Percentiles rank a stretch among this genome's conserved stretches.
Evolutionary conservation across 1,284 basidiomycete genomes (phyloP).

Genomic region (Pseudozyma tsukubaensis): DNA sequence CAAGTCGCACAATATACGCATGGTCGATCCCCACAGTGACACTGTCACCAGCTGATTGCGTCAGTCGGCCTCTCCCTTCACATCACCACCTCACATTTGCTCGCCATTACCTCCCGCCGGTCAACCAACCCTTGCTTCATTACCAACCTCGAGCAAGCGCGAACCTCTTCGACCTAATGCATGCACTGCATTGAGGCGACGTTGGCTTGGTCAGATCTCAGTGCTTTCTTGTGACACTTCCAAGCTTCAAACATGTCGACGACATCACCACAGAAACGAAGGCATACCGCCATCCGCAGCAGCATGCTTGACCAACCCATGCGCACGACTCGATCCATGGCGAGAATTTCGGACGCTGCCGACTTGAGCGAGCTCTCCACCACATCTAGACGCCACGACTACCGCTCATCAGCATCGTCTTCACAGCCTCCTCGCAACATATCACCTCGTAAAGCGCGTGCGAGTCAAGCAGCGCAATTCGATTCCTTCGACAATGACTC

Average conservation of each 20-base stretch:
- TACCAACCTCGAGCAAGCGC: too few relatives aligned
- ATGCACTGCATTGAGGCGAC: neutral
- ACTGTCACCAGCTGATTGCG: neutral
- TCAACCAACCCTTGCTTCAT: too few relatives aligned
- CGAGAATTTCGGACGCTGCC: slow-evolving; percentile 27
- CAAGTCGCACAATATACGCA: slow-evolving; percentile 4
- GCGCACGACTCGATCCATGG: slow-evolving; percentile 52
- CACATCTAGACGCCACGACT: neutral
- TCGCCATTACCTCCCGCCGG: neutral
- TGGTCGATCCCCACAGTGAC: slow-evolving; percentile 15
- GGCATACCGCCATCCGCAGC: slow-evolving; percentile 18
- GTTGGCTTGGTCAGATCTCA: neutral
- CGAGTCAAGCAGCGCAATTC: slow-evolving; percentile 22
- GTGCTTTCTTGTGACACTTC: neutral
- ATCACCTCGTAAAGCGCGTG: slow-evolving; percentile 27
- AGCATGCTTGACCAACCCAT: slow-evolving; percentile 36
- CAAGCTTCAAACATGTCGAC: slow-evolving; percentile 26
- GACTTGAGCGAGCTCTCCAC: slow-evolving; percentile 19
- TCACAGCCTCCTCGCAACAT: slow-evolving; percentile 6
- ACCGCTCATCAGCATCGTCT: slow-evolving; percentile 9
- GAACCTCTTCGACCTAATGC: neutral
- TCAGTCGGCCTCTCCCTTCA: slow-evolving; percentile 4
- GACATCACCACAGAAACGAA: slow-evolving; percentile 43
- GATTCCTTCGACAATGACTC: slow-evolving; percentile 37
- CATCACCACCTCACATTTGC: slow-evolving; percentile 1